Conservation (phyloP, 2,329 filamentous ascomycete species). For the Metarhizium guizhouense region DNA sequence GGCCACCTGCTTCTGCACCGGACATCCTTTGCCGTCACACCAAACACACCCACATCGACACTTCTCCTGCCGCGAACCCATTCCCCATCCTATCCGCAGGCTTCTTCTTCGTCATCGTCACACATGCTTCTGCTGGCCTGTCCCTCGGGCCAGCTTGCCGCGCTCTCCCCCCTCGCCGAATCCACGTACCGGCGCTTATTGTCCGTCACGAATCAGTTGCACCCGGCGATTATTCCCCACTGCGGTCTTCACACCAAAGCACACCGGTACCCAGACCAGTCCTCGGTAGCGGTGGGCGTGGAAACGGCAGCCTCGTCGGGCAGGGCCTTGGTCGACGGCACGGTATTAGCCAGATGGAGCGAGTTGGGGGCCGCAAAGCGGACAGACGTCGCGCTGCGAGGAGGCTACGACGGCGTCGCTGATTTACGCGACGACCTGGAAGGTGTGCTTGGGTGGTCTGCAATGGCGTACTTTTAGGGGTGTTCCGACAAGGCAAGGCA, state of each 20-base stretch:
- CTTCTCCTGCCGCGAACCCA: constrained; percentile 65
- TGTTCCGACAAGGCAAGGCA: no score
- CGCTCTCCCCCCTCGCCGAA: constrained; percentile 72
- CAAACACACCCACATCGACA: constrained; percentile 65
- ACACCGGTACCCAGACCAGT: constrained; percentile 50
- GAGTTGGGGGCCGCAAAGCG: constrained; percentile 65
- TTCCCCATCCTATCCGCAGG: constrained; percentile 25
- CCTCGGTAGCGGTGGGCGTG: constrained; percentile 38
- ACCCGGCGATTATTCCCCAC: constrained; percentile 64
- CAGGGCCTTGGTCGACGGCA: constrained; percentile 68
- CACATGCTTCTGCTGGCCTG: constrained; percentile 60
- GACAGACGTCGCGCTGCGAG: constrained; percentile 64
- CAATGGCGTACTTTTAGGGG: constrained; percentile 45
- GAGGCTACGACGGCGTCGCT: constrained; percentile 56
- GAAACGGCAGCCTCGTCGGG: constrained; percentile 47
- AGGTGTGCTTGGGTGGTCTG: constrained; percentile 51
- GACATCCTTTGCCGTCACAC: constrained; percentile 78
- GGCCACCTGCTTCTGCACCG: constrained; percentile 81
- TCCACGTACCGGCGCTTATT: constrained; percentile 74
- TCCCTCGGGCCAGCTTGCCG: constrained; percentile 64
- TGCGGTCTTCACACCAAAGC: constrained; percentile 78
- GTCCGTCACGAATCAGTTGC: constrained; percentile 71
- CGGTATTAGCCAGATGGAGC: constrained; percentile 63
- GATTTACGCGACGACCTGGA: constrained; percentile 64
- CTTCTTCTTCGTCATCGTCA: constrained; percentile 10